Base-by-base conservation (phyloP, 2,329 filamentous ascomycete genomes). In the Penicillium verrucosum region DNA sequence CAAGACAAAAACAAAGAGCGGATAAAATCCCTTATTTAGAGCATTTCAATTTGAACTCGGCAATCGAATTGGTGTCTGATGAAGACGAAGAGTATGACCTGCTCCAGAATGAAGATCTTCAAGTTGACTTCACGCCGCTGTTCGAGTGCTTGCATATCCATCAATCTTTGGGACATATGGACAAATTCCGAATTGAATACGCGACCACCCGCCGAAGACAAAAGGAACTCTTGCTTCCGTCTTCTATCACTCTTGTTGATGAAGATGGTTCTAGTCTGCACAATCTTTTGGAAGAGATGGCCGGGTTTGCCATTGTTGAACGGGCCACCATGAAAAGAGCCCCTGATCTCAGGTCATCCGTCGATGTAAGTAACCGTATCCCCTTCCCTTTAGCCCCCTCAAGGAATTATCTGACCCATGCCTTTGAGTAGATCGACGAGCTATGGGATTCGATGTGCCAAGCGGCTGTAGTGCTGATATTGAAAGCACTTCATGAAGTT, bases 361-460 rank as follows among this genome's bases (percentile, higher is more conserved):
- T 89, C 63, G 94, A 99, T 77, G 92, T 93, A 73, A 42, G 54
- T n/a, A 14, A 38, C 11, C 40, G 14, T 18, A 16, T 11, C 74
- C 57, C 16, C 27, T 84, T 69, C 6, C 21, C 25, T 47, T 34
- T 16, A 38, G 4, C 3, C 18, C 41, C n/a, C 23, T 25, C 14
- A n/a, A 41, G 21, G 38, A 54, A 45, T 53, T 60, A 59, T 63
- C 61, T 29, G 27, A 51, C 60, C 59, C 32, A 10, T 38, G 9
- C 30, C 11, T 29, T 8, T 2, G 21, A 42, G 25, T 59, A 92
- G 89, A 86, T 97, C n/a, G 94, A 99, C 69, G 94, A 97, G 74
- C 79, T 99, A 2, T 99, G 94, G 94, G 93, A 97, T 68, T 97
- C 92, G 0, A 94, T 97, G 90, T 97, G 93, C 70, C 90, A 92